These are phyloP conservation scores for Amphirosellinia nigrospora DNA, from an alignment of 495 filamentous ascomycete genomes.

Conservation along the genomic window DNA sequence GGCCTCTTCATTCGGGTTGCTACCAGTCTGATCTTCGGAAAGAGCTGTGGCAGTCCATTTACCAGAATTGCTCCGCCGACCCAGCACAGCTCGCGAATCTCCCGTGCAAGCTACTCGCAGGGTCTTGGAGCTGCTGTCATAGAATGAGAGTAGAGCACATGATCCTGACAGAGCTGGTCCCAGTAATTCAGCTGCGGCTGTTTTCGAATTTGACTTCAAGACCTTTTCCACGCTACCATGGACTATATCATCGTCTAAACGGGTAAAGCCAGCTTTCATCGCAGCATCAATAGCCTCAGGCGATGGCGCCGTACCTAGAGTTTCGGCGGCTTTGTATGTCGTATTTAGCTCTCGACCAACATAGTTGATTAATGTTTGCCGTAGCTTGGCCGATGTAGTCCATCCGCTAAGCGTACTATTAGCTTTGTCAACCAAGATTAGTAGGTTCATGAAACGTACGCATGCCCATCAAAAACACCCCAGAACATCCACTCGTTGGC, in stretches of 20 bases:
- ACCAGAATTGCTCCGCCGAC: constrained; percentile 74
- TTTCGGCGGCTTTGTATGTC: constrained; percentile 80
- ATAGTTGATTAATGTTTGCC: constrained; percentile 87
- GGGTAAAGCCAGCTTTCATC: constrained; percentile 90
- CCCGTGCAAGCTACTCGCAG: constrained; percentile 93
- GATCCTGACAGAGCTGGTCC: constrained; percentile 94
- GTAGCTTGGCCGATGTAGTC: constrained; percentile 96
- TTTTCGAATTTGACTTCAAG: constrained; percentile 82
- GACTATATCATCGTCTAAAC: constrained; percentile 90
- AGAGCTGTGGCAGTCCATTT: constrained; percentile 93
- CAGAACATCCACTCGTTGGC: constrained; percentile 99
- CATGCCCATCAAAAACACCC: constrained; percentile 98
- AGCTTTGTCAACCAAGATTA: constrained; percentile 22
- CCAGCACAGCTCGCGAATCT: constrained; percentile 91
- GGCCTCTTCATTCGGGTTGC: constrained; percentile 79
- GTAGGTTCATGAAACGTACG: constrained; percentile 58
- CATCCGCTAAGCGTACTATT: constrained; percentile 69
- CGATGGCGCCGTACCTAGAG: constrained; percentile 61
- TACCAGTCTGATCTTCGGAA: constrained; percentile 91
- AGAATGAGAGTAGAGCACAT: constrained; percentile 95
- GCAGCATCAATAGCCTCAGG: constrained; percentile 83
- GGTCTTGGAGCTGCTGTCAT: constrained; percentile 81
- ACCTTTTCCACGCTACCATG: constrained; percentile 88
- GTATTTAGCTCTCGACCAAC: constrained; percentile 93
- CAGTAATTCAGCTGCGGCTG: constrained; percentile 84